Evolutionary conservation across 768 basidiomycete genomes (phyloP).

Genomic region (Cystofilobasidium capitatum): DNA sequence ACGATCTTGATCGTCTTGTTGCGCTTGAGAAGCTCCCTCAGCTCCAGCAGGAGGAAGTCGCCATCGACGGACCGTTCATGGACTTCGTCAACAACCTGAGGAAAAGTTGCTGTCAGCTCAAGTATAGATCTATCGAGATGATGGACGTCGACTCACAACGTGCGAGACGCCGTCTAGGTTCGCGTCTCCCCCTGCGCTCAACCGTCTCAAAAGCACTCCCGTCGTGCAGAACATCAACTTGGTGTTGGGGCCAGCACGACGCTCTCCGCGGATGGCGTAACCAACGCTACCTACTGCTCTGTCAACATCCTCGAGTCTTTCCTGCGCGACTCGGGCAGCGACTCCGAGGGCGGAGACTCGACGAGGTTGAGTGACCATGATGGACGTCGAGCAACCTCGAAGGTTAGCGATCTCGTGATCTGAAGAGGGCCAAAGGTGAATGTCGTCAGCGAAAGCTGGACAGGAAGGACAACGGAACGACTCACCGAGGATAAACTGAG

Average conservation of each 20-base stretch:
- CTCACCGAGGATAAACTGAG: slow-evolving; percentile 63
- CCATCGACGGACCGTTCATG: slow-evolving; percentile 88
- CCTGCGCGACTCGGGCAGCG: slow-evolving; percentile 72
- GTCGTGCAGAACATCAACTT: slow-evolving; percentile 85
- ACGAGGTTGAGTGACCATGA: slow-evolving; percentile 82
- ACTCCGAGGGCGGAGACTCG: slow-evolving; percentile 82
- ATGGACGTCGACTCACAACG: slow-evolving; percentile 76
- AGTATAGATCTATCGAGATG: too few species aligned
- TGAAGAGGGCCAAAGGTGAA: neutral
- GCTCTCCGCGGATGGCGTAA: slow-evolving; percentile 82
- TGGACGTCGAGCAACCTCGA: slow-evolving; percentile 57
- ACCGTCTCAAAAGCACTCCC: slow-evolving; percentile 73
- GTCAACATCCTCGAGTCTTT: slow-evolving; percentile 49
- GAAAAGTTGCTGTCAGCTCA: neutral
- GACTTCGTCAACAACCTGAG: slow-evolving; percentile 46
- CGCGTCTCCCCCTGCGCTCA: slow-evolving; percentile 60
- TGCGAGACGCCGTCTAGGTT: slow-evolving; percentile 62
- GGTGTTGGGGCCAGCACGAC: slow-evolving; percentile 55
- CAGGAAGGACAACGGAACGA: neutral
- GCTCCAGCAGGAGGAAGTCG: slow-evolving; percentile 75
- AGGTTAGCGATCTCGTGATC: slow-evolving; percentile 62
- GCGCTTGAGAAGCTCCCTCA: slow-evolving; percentile 60
- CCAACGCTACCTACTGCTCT: slow-evolving; percentile 55
- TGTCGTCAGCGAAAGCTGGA: neutral
- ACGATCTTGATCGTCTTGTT: slow-evolving; percentile 65